Percentiles rank a stretch among this genome's conserved stretches.
phyloP scores from a whole-genome alignment of 345 rosid genomes.

The Cochlearia excelsa region DNA sequence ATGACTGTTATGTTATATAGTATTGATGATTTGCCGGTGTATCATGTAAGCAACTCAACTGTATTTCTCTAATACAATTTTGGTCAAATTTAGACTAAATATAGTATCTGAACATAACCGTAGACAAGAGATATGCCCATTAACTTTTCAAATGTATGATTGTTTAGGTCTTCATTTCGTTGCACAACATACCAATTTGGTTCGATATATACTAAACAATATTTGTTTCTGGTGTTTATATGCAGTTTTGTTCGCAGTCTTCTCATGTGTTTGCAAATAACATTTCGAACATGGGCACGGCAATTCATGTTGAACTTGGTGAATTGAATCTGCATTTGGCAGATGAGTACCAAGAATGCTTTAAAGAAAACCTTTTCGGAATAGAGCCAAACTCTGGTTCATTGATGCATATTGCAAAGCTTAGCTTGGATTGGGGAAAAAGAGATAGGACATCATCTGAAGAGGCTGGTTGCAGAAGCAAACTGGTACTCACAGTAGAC shows the following conservation, averaged over 20 bases:
- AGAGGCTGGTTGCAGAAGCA: slow-evolving; percentile 54
- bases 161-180: slow-evolving; percentile 8
- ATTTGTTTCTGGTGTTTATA: slow-evolving; percentile 15
- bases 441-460: slow-evolving; percentile 66
- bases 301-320: slow-evolving; percentile 91
- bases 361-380: slow-evolving; percentile 73
- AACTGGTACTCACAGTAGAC: slow-evolving; percentile 74
- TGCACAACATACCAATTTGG: slow-evolving; percentile 3
- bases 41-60: slow-evolving; percentile 68
- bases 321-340: slow-evolving; percentile 89
- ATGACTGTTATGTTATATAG: slow-evolving; percentile 71
- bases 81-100: slow-evolving; percentile 3
- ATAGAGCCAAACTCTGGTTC: slow-evolving; percentile 94
- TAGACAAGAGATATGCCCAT: slow-evolving; percentile 1
- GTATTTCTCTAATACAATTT: not conserved
- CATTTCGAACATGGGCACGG: slow-evolving; percentile 67
- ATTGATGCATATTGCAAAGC: slow-evolving; percentile 77
- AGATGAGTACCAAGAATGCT: slow-evolving; percentile 91
- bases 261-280: slow-evolving; percentile 92
- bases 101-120: not conserved
- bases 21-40: slow-evolving; percentile 56
- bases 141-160: slow-evolving; percentile 13
- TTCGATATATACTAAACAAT: slow-evolving; percentile 3
- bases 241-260: slow-evolving; percentile 92
- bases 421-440: slow-evolving; percentile 90